Conservation (phyloP, 2,329 filamentous ascomycete genomes). For the Seiridium unicorne region DNA sequence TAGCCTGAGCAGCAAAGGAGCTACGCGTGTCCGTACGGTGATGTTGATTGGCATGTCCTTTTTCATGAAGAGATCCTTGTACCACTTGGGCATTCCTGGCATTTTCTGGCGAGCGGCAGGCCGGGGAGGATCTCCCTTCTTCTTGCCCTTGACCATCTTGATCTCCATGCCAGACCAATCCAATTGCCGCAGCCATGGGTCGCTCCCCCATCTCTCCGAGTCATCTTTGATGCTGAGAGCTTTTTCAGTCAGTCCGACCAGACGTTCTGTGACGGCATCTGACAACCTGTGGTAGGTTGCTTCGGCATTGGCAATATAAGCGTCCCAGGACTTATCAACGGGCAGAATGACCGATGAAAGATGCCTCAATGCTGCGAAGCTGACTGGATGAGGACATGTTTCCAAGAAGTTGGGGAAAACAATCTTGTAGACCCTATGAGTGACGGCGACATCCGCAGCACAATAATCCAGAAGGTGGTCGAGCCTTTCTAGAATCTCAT, state of each 20-base stretch:
- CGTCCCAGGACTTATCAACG: slow-evolving; percentile 82
- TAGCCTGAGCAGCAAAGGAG: slow-evolving; percentile 79
- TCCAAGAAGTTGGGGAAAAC: slow-evolving; percentile 88
- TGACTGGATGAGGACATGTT: slow-evolving; percentile 93
- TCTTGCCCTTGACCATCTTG: slow-evolving; percentile 88
- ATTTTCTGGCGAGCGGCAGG: slow-evolving; percentile 84
- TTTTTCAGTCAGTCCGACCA: slow-evolving; percentile 72
- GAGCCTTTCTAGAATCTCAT: slow-evolving; percentile 67
- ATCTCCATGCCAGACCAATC: slow-evolving; percentile 95
- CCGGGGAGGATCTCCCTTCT: slow-evolving; percentile 75
- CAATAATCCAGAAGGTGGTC: slow-evolving; percentile 91
- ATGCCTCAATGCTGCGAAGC: slow-evolving; percentile 89
- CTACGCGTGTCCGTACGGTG: slow-evolving; percentile 83
- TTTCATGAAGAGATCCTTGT: slow-evolving; percentile 81
- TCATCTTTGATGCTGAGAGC: slow-evolving; percentile 73
- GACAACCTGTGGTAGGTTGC: slow-evolving; percentile 77
- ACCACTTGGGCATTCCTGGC: slow-evolving; percentile 94
- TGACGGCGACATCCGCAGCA: slow-evolving; percentile 88
- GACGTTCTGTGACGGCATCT: slow-evolving; percentile 72
- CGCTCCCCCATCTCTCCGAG: slow-evolving; percentile 66
- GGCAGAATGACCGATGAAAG: slow-evolving; percentile 92
- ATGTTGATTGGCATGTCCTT: slow-evolving; percentile 69
- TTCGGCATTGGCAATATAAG: slow-evolving; percentile 82
- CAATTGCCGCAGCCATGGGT: slow-evolving; percentile 90
- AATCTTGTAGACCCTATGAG: slow-evolving; percentile 89